Conservation (phyloP, 371 early-diverging fungal species). For the Apophysomyces ossiformis region DNA sequence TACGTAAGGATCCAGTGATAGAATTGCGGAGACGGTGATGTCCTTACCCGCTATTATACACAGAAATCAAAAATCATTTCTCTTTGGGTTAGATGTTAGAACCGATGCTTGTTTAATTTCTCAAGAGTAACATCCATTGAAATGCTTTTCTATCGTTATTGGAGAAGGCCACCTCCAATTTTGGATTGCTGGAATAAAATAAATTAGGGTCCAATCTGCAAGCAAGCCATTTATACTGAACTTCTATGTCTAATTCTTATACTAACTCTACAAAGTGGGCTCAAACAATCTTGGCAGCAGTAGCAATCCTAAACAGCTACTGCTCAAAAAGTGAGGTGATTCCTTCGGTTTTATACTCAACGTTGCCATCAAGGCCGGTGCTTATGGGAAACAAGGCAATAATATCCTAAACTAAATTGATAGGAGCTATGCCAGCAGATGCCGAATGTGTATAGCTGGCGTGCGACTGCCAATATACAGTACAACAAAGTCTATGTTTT, state of each 20-base stretch:
- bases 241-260: neutral
- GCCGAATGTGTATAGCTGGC: neutral
- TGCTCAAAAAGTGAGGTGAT: constrained; percentile 2
- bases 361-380: neutral
- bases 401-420: neutral
- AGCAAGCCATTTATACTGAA: neutral
- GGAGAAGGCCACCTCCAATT: too few species aligned
- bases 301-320: neutral
- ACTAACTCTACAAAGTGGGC: neutral
- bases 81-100: too few species aligned
- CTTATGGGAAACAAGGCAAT: neutral
- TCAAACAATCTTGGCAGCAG: neutral
- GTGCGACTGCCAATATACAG: neutral
- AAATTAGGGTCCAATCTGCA: neutral
- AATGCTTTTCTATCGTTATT: too few species aligned
- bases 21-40: too few species aligned
- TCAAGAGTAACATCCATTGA: too few species aligned
- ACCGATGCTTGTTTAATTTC: too few species aligned
- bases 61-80: too few species aligned
- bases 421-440: neutral
- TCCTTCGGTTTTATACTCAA: neutral
- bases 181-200: neutral
- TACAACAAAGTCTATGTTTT: neutral
- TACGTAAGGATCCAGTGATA: too few species aligned
- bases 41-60: too few species aligned